Evolutionary conservation across 306 rosid genomes (phyloP).

Genomic region (Cucurbita maxima): DNA sequence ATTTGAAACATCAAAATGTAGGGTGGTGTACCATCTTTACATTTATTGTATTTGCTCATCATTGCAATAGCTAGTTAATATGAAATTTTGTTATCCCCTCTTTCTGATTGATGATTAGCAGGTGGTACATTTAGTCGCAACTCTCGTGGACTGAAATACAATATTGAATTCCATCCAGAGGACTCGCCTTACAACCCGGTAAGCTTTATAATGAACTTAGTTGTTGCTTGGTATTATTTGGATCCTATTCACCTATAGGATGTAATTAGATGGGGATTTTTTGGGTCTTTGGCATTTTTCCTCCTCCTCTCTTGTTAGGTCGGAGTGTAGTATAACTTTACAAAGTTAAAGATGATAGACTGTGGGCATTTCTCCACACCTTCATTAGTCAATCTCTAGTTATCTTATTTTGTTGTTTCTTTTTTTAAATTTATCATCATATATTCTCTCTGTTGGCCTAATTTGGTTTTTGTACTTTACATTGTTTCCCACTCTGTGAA

Average conservation of each 20-base stretch:
- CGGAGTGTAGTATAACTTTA: background rate
- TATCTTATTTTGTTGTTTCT: background rate
- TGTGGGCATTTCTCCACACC: background rate
- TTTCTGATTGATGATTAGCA: conserved; percentile 9
- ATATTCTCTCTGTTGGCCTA: background rate
- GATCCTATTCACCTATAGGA: background rate
- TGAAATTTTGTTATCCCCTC: background rate
- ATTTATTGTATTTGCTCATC: background rate
- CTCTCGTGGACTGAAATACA: conserved; percentile 81
- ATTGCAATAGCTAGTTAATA: background rate
- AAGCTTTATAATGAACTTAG: conserved; percentile 11
- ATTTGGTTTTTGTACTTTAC: background rate
- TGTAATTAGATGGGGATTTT: background rate
- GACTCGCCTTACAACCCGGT: conserved; percentile 75
- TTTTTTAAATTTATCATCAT: background rate
- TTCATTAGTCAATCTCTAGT: background rate
- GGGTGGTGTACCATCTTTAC: background rate
- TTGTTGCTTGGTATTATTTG: background rate
- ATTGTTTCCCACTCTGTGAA: background rate
- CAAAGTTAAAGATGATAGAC: background rate
- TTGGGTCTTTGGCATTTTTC: background rate
- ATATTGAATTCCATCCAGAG: conserved; percentile 66
- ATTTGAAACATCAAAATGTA: background rate
- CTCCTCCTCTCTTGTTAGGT: background rate
- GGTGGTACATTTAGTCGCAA: conserved; percentile 57